Conservation (phyloP, 345 rosid genomes). For the Salix caprea region DNA sequence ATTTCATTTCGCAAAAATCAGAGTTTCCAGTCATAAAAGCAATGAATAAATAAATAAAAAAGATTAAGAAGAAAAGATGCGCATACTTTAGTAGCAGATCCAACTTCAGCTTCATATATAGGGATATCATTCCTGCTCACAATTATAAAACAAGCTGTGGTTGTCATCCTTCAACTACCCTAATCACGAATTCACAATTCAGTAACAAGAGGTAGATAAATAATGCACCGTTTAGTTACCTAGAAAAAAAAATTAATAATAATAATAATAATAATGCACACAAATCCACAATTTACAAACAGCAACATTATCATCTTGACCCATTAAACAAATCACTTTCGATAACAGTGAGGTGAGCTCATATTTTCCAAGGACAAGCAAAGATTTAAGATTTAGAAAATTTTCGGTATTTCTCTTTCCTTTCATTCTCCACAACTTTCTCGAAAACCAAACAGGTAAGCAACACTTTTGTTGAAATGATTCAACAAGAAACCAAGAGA, state of each 20-base stretch:
- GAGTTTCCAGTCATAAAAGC: neutral
- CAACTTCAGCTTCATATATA: constrained; percentile 94
- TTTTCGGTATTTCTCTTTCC: neutral
- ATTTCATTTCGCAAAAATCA: neutral
- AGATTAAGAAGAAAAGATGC: neutral
- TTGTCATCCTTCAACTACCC: constrained; percentile 47
- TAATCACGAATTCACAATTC: neutral
- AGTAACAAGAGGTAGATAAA: neutral
- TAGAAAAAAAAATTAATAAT: neutral
- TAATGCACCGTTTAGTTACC: neutral
- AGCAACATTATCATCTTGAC: neutral
- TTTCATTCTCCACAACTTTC: neutral
- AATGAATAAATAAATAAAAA: neutral
- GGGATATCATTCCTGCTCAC: constrained; percentile 92
- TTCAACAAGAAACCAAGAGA: neutral
- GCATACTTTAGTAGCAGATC: constrained; percentile 77
- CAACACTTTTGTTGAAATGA: neutral
- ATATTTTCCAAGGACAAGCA: neutral
- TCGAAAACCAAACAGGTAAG: neutral
- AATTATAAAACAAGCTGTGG: constrained; percentile 82
- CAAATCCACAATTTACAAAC: too few relatives aligned
- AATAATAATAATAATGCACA: too few relatives aligned
- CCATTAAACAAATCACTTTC: neutral
- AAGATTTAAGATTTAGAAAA: neutral
- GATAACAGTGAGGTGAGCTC: neutral